Evolutionary conservation across 768 basidiomycete genomes (phyloP).

Genomic region (Melanogaster broomeanus): DNA sequence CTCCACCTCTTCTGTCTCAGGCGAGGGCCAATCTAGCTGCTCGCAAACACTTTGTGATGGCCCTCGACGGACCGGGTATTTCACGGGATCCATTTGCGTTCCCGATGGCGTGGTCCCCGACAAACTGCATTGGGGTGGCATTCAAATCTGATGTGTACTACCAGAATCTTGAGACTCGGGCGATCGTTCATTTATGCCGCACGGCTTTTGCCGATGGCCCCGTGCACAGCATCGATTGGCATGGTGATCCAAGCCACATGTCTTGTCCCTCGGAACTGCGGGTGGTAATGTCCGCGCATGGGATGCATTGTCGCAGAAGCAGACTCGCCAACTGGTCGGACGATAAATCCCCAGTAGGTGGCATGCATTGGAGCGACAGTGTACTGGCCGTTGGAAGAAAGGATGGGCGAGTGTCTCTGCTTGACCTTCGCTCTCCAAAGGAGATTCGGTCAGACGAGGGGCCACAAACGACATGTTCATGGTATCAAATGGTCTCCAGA

Average conservation of each 20-base stretch:
- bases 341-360: constrained; percentile 36
- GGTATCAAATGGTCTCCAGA: constrained; percentile 44
- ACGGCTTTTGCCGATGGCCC: constrained; percentile 36
- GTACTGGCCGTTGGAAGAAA: constrained; percentile 41
- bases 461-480: constrained; percentile 37
- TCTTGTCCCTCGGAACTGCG: constrained; percentile 55
- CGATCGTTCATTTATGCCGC: constrained; percentile 52
- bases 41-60: constrained; percentile 54
- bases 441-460: constrained; percentile 28
- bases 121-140: constrained; percentile 63
- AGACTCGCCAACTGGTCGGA: constrained; percentile 36
- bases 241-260: constrained; percentile 38
- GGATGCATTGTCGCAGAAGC: constrained; percentile 42
- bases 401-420: constrained; percentile 39
- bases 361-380: constrained; percentile 41
- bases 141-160: constrained; percentile 61
- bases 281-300: constrained; percentile 54
- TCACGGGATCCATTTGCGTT: constrained; percentile 53
- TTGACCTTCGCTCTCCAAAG: constrained; percentile 36
- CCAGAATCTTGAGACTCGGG: constrained; percentile 58
- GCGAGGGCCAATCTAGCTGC: constrained; percentile 58
- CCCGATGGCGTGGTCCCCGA: constrained; percentile 61
- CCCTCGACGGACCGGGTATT: constrained; percentile 67
- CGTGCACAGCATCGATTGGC: constrained; percentile 56
- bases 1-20: constrained; percentile 41